Percentiles rank a stretch among this genome's conserved stretches.
Evolutionary conservation across 805 yeast genomes (phyloP).

Genomic region (Kodamaea laetipori): DNA sequence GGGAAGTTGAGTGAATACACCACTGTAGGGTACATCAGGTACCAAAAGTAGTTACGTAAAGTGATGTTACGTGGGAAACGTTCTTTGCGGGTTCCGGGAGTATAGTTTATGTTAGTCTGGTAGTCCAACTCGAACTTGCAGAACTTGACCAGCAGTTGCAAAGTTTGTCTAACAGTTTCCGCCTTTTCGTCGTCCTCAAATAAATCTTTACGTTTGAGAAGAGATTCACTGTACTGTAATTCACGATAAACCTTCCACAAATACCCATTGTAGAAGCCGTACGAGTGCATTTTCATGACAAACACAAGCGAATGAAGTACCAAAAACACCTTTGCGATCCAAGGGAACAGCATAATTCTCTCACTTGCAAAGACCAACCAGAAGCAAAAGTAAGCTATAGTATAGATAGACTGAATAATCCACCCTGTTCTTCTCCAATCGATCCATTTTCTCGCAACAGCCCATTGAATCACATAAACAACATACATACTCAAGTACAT

Average conservation of each 20-base stretch:
- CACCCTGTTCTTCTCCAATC: constrained; percentile 70
- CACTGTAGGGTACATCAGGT: constrained; percentile 85
- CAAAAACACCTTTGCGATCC: constrained; percentile 89
- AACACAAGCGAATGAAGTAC: constrained; percentile 82
- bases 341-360: constrained; percentile 56
- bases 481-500: constrained; percentile 75
- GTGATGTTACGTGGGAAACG: constrained; percentile 76
- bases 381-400: constrained; percentile 51
- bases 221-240: constrained; percentile 49
- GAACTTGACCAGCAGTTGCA: constrained; percentile 56
- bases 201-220: constrained; percentile 35
- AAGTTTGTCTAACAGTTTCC: constrained; percentile 3
- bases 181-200: constrained; percentile 18
- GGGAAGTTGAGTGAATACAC: constrained; percentile 85
- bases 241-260: constrained; percentile 67
- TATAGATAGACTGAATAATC: constrained; percentile 57
- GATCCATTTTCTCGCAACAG: constrained; percentile 47
- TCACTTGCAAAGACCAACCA: constrained; percentile 60
- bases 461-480: constrained; percentile 58
- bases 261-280: constrained; percentile 88
- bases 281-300: constrained; percentile 95
- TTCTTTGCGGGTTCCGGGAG: constrained; percentile 10
- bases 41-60: constrained; percentile 66
- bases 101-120: constrained; percentile 43
- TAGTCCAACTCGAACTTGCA: constrained; percentile 70